Evolutionary conservation across 2,329 filamentous ascomycete species (phyloP).

Genomic region (Ceratocystiopsis minuta): DNA sequence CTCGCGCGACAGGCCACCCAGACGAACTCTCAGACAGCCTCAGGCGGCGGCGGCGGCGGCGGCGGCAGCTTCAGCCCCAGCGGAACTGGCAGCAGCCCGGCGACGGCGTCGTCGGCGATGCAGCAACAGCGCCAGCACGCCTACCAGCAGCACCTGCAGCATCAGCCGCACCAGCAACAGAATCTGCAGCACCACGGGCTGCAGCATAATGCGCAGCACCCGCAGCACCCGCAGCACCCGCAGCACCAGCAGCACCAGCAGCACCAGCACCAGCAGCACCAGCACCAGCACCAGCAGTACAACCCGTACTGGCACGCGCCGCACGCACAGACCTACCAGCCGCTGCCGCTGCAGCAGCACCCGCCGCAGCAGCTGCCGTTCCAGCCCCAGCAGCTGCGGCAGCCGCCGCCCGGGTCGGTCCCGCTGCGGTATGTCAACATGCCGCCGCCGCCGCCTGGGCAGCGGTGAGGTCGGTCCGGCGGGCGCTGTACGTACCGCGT

Average conservation of each 20-base stretch:
- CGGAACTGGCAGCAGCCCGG: background rate
- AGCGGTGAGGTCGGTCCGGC: background rate
- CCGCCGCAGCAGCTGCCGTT: conserved; percentile 3
- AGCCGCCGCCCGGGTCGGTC: background rate
- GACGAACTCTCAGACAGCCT: conserved; percentile 5
- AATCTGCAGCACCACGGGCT: conserved; percentile 16
- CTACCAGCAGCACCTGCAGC: conserved; percentile 14
- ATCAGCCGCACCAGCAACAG: conserved; percentile 16
- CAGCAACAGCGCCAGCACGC: background rate
- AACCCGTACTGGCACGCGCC: conserved; percentile 16
- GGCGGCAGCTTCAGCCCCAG: no score
- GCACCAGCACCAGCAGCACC: background rate
- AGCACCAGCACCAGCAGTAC: conserved; percentile 9
- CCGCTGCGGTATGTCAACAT: conserved; percentile 1
- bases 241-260: background rate
- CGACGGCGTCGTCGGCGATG: background rate
- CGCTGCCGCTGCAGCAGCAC: background rate
- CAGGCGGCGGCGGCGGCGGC: no score
- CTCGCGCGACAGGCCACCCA: conserved; percentile 20
- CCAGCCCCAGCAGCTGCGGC: conserved; percentile 3
- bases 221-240: conserved; percentile 7
- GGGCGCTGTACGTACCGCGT: background rate
- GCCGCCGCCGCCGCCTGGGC: background rate
- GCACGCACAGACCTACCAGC: conserved; percentile 1
- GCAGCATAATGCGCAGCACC: conserved; percentile 15